Percentiles rank a stretch among this genome's conserved stretches.
These are phyloP conservation scores for Trypanosoma melophagium DNA, from an alignment of 208 protist genomes.

Conservation along the genomic window DNA sequence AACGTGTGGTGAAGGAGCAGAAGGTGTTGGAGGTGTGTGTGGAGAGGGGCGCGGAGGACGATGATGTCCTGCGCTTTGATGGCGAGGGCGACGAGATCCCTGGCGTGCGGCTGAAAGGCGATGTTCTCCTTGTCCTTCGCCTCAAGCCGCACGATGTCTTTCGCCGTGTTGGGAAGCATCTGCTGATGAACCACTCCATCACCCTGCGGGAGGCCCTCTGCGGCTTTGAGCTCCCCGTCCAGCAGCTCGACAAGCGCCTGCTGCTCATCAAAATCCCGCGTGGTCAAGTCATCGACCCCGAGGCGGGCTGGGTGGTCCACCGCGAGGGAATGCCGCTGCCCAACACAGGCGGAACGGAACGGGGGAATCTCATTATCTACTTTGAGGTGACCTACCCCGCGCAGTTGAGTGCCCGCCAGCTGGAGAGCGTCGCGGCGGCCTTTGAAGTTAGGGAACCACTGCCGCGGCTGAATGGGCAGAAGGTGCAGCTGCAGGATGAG, in stretches of 20 bases:
- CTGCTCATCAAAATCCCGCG: conserved; percentile 64
- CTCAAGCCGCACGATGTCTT: conserved; percentile 93
- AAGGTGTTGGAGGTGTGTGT: conserved; percentile 95
- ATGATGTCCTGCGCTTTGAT: conserved; percentile 92
- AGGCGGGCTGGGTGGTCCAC: conserved; percentile 66
- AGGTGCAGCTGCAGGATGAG: conserved; percentile 41
- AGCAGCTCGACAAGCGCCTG: conserved; percentile 87
- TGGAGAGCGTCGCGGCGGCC: conserved; percentile 43
- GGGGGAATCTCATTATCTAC: conserved; percentile 80
- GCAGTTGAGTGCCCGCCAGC: conserved; percentile 34
- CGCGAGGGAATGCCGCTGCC: conserved; percentile 90
- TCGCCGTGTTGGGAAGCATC: conserved; percentile 89
- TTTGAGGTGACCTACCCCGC: conserved; percentile 88
- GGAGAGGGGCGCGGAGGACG: conserved; percentile 92
- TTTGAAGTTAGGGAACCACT: conserved; percentile 41
- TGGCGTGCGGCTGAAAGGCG: conserved; percentile 85
- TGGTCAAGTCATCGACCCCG: conserved; percentile 79
- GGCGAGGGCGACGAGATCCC: conserved; percentile 95
- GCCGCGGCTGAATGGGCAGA: conserved; percentile 60
- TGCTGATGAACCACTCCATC: conserved; percentile 88
- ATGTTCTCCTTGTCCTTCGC: conserved; percentile 95
- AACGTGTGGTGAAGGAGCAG: conserved; percentile 87
- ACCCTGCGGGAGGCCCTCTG: conserved; percentile 93
- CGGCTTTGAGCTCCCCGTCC: conserved; percentile 85
- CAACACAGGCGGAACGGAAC: conserved; percentile 66